Evolutionary conservation across 805 yeast species (phyloP).

Genomic region (Kockiozyma suomiensis): DNA sequence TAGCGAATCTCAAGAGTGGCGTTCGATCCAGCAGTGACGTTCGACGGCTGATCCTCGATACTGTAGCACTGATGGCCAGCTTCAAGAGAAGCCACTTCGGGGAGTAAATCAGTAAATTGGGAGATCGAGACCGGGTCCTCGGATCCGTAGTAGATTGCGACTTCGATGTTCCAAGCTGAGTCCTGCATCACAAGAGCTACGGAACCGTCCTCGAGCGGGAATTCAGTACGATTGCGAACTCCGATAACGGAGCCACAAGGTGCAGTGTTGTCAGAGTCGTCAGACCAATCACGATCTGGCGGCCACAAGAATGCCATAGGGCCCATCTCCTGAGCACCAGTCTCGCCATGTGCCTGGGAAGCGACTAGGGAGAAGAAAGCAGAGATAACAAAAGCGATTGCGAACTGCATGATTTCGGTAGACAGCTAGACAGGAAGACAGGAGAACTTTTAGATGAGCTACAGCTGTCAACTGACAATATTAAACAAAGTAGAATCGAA

Average conservation of each 20-base stretch:
- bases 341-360: constrained; percentile 43
- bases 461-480: too few species aligned
- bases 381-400: not conserved
- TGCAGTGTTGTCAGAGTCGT: constrained; percentile 49
- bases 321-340: constrained; percentile 46
- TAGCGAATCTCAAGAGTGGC: constrained; percentile 53
- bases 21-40: constrained; percentile 45
- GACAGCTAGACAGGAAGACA: not conserved
- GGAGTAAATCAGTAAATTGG: constrained; percentile 46
- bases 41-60: constrained; percentile 49
- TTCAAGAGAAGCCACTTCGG: constrained; percentile 33
- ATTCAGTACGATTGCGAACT: constrained; percentile 47
- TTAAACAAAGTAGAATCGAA: too few species aligned
- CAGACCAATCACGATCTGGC: constrained; percentile 51
- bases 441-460: not conserved
- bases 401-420: not conserved
- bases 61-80: constrained; percentile 53
- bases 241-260: constrained; percentile 51
- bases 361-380: constrained; percentile 20
- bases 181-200: constrained; percentile 52
- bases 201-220: constrained; percentile 53
- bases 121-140: constrained; percentile 46
- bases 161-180: constrained; percentile 46
- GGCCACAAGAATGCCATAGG: constrained; percentile 50
- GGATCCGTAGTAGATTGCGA: constrained; percentile 47